Evolutionary conservation across 768 basidiomycete species (phyloP), one percentile per base, ranked within the genome.

Genomic region (Lentinula sp.): DNA sequence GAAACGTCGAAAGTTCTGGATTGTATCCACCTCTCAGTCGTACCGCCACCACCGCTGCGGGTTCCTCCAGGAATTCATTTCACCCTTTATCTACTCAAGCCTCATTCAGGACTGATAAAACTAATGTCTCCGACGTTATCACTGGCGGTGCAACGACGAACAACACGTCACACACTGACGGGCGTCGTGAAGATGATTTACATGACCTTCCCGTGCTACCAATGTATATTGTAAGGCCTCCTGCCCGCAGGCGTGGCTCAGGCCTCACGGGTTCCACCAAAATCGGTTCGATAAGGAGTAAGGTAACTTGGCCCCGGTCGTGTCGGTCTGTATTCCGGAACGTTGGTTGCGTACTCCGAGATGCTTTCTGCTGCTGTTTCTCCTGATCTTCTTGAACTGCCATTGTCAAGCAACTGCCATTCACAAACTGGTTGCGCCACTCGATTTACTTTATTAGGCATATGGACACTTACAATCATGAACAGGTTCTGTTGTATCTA

Each of bases 191-290:
- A 39, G 50, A 60, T 59, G 56, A 67, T 64, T 61, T 62, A 62
- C 65, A 68, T 66, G 43, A 66, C 69, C 32, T 71, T 42, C 59
- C 73, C 65, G 67, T 61, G 65, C 66, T 60, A 33, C 62, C 57
- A n/a, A 68, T 62, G 37, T 56, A 45, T 35, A 61, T 46, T 33
- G 32, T 51, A n/a, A 55, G 41, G 56, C 35, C 59, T 39, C 35
- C 45, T 43, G 36, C 42, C 15, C 45, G 57, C 48, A 50, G 59
- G 50, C 59, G 49, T 32, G 59, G 59, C 15, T 49, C 48, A n/a
- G 59, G 49, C 15, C 37, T 49, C 18, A 51, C 59, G 20, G 28
- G 45, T 20, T 60, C 59, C 20, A 42, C 50, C 12, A 60, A 60
- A 41, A 36, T 39, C 12, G 35, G 37, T 18, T 60, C 59, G 10